Evolutionary conservation across 352 stramenopile species (phyloP).

Genomic region (Elongisporangium senticosum): DNA sequence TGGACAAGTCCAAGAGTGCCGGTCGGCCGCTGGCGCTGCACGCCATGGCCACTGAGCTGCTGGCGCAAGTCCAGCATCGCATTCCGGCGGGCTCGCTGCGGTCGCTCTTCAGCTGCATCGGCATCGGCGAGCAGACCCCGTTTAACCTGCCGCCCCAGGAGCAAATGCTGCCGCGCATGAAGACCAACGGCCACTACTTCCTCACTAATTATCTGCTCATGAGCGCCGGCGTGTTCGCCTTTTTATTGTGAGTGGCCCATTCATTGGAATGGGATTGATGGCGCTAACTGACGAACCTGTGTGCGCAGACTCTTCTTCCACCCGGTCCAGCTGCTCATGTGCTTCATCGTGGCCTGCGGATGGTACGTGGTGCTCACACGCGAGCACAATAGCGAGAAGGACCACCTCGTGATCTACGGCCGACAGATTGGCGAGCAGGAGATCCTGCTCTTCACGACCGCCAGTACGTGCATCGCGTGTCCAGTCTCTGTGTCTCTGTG

Average conservation of each 20-base stretch:
- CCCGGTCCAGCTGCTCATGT: constrained; percentile 59
- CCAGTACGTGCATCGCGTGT: constrained; percentile 24
- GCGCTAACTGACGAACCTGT: background rate
- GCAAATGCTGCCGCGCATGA: constrained; percentile 46
- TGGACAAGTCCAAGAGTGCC: constrained; percentile 4
- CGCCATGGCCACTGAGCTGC: constrained; percentile 24
- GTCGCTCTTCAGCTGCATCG: constrained; percentile 57
- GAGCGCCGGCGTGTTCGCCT: constrained; percentile 50
- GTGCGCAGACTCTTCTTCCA: constrained; percentile 57
- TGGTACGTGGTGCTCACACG: constrained; percentile 68
- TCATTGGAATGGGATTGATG: background rate
- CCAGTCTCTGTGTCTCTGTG: background rate
- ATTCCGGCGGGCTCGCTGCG: constrained; percentile 40
- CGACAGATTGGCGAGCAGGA: constrained; percentile 58
- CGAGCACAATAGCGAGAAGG: constrained; percentile 27
- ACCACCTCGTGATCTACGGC: constrained; percentile 44
- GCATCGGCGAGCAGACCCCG: constrained; percentile 50
- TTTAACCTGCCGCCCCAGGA: constrained; percentile 51
- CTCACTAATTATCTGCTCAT: constrained; percentile 72
- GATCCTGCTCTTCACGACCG: constrained; percentile 54
- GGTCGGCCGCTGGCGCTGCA: constrained; percentile 9
- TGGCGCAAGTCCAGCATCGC: constrained; percentile 36
- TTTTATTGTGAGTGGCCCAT: constrained; percentile 32
- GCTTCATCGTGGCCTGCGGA: constrained; percentile 47
- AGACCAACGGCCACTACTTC: constrained; percentile 67